phyloP scores from a whole-genome alignment of 1,284 basidiomycete genomes.

The Meripilus lineatus region DNA sequence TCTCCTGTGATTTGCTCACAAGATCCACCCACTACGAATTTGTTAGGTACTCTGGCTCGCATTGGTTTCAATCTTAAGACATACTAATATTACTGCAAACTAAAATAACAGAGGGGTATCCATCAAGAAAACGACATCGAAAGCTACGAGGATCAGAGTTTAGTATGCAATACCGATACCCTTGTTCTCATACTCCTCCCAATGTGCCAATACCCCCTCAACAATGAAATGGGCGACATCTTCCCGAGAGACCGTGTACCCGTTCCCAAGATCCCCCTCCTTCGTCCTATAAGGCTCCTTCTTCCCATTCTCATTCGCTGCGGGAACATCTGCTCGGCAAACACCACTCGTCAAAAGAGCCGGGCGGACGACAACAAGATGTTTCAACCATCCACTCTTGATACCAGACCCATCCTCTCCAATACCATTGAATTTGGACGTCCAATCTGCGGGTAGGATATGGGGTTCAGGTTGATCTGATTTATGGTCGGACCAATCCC shows the following conservation, averaged over 20 bases:
- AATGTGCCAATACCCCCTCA: slow-evolving; percentile 40
- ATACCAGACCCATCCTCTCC: slow-evolving; percentile 19
- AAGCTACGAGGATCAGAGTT: too few relatives aligned
- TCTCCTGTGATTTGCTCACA: too few relatives aligned
- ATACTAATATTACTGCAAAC: too few relatives aligned
- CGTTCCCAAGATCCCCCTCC: slow-evolving; percentile 30
- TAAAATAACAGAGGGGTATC: too few relatives aligned
- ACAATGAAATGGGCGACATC: slow-evolving; percentile 66
- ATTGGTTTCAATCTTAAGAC: too few relatives aligned
- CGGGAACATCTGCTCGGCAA: slow-evolving; percentile 40
- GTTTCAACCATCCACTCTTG: slow-evolving; percentile 37
- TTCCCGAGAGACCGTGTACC: slow-evolving; percentile 53
- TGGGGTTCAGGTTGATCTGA: slow-evolving; percentile 20
- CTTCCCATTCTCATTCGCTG: not conserved
- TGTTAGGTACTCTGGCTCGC: too few relatives aligned
- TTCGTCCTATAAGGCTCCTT: slow-evolving; percentile 34
- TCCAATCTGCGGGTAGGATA: not conserved
- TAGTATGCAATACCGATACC: slow-evolving; percentile 33
- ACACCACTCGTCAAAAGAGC: slow-evolving; percentile 52
- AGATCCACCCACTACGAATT: too few relatives aligned
- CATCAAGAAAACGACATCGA: too few relatives aligned
- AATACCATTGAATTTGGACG: not conserved
- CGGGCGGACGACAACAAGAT: slow-evolving; percentile 49
- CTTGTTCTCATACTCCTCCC: slow-evolving; percentile 50
- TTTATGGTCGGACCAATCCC: slow-evolving; percentile 40